Conservation (phyloP, 257 asterid genomes). For the Solanum rostratum region DNA sequence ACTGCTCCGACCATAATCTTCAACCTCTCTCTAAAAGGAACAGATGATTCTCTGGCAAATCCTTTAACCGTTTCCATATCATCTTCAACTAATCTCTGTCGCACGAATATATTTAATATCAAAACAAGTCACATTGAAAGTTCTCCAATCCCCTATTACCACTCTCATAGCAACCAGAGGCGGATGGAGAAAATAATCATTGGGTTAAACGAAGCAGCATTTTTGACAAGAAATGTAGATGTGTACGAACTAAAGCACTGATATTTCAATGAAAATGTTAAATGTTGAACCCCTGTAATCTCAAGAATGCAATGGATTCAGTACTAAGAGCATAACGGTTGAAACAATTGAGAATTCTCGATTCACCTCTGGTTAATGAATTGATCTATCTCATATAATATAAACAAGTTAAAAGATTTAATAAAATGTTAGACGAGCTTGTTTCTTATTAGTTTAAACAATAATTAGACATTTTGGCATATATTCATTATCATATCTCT, state of each 20-base stretch:
- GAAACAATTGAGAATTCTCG: neutral
- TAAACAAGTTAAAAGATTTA: neutral
- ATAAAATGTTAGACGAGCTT: neutral
- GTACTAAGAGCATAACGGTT: neutral
- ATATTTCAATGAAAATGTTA: neutral
- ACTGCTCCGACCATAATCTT: constrained; percentile 78
- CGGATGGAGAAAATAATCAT: neutral
- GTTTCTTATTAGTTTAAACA: neutral
- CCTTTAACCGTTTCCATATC: constrained; percentile 67
- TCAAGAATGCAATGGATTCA: neutral
- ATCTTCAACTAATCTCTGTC: constrained; percentile 56
- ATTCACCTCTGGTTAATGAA: neutral
- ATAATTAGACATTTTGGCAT: neutral
- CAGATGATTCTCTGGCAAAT: constrained; percentile 43
- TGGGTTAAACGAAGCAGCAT: neutral
- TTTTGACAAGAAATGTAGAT: neutral
- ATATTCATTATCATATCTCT: neutral
- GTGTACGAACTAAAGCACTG: neutral
- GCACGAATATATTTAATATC: neutral
- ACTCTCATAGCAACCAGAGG: neutral
- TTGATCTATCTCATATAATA: neutral
- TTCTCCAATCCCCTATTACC: neutral
- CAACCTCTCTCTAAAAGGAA: constrained; percentile 72
- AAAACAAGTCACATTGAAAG: neutral
- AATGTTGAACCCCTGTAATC: neutral